Evolutionary conservation across 2,329 filamentous ascomycete species (phyloP).

Genomic region (Dothistroma pini): DNA sequence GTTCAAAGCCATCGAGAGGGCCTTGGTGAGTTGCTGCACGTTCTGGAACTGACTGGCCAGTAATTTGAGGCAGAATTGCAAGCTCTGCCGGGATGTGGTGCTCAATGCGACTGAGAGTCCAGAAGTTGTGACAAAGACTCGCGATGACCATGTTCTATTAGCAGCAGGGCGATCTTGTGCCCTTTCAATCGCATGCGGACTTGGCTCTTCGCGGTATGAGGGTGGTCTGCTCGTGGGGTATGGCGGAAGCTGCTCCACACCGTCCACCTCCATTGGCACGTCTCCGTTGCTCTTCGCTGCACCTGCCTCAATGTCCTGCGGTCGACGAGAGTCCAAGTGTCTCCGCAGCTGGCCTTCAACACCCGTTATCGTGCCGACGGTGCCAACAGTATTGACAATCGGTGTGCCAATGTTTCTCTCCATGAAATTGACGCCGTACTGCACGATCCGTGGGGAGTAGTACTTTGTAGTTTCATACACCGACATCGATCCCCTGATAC

Average conservation of each 20-base stretch:
- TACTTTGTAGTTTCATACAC: constrained; percentile 86
- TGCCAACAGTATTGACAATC: constrained; percentile 80
- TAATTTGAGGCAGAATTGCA: constrained; percentile 81
- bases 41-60: constrained; percentile 78
- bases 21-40: constrained; percentile 69
- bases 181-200: constrained; percentile 30
- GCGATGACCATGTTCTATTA: constrained; percentile 64
- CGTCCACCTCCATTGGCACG: constrained; percentile 50
- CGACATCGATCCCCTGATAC: constrained; percentile 70
- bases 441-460: constrained; percentile 80
- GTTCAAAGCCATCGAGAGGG: constrained; percentile 70
- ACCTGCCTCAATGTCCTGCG: constrained; percentile 47
- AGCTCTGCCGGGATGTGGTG: constrained; percentile 75
- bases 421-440: constrained; percentile 84
- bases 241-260: constrained; percentile 72
- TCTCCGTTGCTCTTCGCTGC: constrained; percentile 27
- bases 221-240: constrained; percentile 67
- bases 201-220: constrained; percentile 35
- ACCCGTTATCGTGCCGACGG: constrained; percentile 77
- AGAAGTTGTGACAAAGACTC: constrained; percentile 75
- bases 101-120: constrained; percentile 89
- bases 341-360: constrained; percentile 83
- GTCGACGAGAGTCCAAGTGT: constrained; percentile 63
- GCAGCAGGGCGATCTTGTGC: constrained; percentile 34
- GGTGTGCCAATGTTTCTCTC: constrained; percentile 80